Evolutionary conservation across 768 basidiomycete species (phyloP), one percentile per base, ranked within the genome.

Genomic region (Suillus paluster): DNA sequence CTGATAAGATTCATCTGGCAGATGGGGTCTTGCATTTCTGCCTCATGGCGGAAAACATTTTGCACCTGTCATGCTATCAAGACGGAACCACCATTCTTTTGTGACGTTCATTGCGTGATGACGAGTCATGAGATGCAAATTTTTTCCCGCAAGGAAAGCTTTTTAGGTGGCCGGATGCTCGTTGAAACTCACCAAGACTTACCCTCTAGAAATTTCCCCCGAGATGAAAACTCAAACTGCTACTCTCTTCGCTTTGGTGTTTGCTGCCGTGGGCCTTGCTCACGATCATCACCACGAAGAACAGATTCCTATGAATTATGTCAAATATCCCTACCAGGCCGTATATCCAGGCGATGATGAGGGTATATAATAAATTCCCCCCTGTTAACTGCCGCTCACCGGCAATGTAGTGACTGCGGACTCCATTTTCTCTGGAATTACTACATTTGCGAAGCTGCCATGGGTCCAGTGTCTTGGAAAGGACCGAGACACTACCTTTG

Each of bases 371-470:
- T 5, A 39, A 33, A 7, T 17, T 9, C 8, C 53, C 21, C 0
- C 23, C 34, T 4, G 34, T 57, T 9, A 53, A 34, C 46, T 53
- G 17, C 53, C 25, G 12, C 39, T 53, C 42, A 23, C 27, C 39
- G 5, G 5, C n/a, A 27, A 17, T 53, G 12, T 54, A 90, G 89
- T 90, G 34, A 91, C 89, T 45, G 88, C 88, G 4, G 88, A 95
- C 70, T 86, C 92, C 19, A 77, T 90, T 39, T 95, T 94, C 75
- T 87, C 90, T 50, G 94, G 94, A 10, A 89, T 94, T 38, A 86
- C 87, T 2, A 92, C 92, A 3, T 96, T 95, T 71, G 94, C 94
- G 19, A 94, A 84, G 73, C 81, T 96, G n/a, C 92, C 92, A 30
- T 94, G 90, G 85, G 82, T 87, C 1, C 84, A 88, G 65, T 95